Evolutionary conservation across 106 monocot species (phyloP).

Genomic region (Apostasia shenzhenica): DNA sequence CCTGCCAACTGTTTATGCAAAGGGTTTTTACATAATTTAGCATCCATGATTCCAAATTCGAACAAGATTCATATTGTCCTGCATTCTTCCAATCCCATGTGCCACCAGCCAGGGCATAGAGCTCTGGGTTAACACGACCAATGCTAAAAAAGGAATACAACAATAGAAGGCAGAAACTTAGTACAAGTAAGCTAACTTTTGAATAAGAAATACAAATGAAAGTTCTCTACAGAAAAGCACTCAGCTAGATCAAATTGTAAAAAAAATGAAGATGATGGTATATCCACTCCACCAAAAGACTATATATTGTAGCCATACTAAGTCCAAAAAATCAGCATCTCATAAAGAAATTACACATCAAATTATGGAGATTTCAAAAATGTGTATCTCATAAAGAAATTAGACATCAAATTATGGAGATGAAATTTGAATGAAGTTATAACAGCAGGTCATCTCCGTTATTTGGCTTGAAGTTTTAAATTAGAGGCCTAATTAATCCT

Average conservation of each 20-base stretch:
- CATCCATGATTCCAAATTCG: constrained; percentile 72
- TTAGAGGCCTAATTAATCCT: too few relatives aligned
- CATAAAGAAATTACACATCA: too few relatives aligned
- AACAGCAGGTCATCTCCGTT: too few relatives aligned
- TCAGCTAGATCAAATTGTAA: background rate
- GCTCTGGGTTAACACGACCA: constrained; percentile 79
- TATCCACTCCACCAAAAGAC: too few relatives aligned
- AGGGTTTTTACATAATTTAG: constrained; percentile 61
- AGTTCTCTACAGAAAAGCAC: background rate
- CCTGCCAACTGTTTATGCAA: constrained; percentile 95
- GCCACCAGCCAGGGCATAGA: constrained; percentile 83
- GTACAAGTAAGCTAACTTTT: background rate
- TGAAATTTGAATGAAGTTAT: too few relatives aligned
- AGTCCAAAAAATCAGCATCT: too few relatives aligned
- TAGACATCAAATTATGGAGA: too few relatives aligned
- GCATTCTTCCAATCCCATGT: constrained; percentile 44
- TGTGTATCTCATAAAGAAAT: too few relatives aligned
- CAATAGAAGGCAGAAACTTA: background rate
- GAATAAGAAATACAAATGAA: background rate
- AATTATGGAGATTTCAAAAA: too few relatives aligned
- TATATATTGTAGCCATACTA: too few relatives aligned
- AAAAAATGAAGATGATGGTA: too few relatives aligned
- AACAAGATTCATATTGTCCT: constrained; percentile 12
- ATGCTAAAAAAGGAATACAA: constrained; percentile 45
- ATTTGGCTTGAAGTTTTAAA: too few relatives aligned